Percentiles rank a stretch among this genome's conserved stretches.
phyloP scores from a whole-genome alignment of 1,139 yeast genomes.

The Kazachstania sp. region DNA sequence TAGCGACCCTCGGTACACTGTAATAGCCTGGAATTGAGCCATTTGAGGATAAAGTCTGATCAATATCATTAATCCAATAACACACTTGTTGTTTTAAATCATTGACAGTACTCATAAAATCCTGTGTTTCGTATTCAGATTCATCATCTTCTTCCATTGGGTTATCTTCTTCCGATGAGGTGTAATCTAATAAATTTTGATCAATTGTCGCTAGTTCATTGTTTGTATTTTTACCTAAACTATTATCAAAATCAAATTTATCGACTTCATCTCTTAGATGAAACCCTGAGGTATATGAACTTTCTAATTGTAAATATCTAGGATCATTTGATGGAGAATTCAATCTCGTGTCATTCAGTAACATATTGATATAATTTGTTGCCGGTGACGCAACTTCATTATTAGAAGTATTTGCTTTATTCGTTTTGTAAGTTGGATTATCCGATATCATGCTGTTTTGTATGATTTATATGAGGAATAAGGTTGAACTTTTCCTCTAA shows the following conservation, averaged over 20 bases:
- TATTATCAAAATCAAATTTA: constrained; percentile 17
- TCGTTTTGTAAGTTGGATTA: neutral
- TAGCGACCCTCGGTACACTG: neutral
- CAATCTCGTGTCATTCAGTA: constrained; percentile 4
- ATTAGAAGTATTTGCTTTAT: neutral
- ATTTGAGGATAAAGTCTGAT: constrained; percentile 8
- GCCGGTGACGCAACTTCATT: neutral
- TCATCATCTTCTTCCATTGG: neutral
- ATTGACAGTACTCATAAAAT: neutral
- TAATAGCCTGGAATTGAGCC: no score
- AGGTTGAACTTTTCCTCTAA: no score
- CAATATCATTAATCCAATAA: constrained; percentile 14
- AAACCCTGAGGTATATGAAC: constrained; percentile 18
- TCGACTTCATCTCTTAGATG: constrained; percentile 22
- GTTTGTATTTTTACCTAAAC: neutral
- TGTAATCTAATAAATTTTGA: neutral
- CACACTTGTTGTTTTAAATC: constrained; percentile 10
- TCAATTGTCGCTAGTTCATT: neutral
- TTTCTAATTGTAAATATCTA: neutral
- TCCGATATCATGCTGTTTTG: neutral
- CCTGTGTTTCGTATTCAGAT: neutral
- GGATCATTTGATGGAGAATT: constrained; percentile 2
- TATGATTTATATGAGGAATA: no score
- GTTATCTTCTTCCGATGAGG: neutral
- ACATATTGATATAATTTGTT: constrained; percentile 2